phyloP scores from a whole-genome alignment of 2,329 filamentous ascomycete genomes.

The Colletotrichum gloeosporioides region DNA sequence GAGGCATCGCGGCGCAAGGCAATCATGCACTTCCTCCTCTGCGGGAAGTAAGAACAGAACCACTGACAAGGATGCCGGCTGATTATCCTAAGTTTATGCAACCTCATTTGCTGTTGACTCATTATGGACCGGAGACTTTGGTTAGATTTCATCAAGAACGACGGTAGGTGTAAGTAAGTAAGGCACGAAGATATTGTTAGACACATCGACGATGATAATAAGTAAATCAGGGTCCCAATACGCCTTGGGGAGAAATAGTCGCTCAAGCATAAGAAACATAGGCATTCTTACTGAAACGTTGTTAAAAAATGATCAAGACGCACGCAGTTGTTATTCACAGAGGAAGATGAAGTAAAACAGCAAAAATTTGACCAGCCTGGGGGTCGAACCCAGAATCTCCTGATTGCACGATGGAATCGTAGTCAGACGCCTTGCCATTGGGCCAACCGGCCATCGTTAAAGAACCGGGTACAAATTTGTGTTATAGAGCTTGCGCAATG shows the following conservation, averaged over 20 bases:
- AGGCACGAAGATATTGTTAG: background rate
- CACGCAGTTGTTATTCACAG: background rate
- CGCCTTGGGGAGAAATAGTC: background rate
- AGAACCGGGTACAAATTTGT: fast-evolving
- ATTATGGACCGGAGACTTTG: background rate
- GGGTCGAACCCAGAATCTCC: slow-evolving; percentile 23
- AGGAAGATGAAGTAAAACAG: background rate
- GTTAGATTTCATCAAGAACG: background rate
- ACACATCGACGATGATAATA: background rate
- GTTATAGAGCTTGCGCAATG: fast-evolving
- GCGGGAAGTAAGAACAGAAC: background rate
- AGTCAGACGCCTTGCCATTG: slow-evolving; percentile 1
- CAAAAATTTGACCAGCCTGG: slow-evolving; percentile 18
- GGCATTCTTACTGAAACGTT: background rate
- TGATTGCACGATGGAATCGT: background rate
- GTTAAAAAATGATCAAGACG: background rate
- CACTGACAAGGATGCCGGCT: background rate
- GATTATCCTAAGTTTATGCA: background rate
- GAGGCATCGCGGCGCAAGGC: background rate
- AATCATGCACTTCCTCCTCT: background rate
- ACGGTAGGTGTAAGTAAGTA: background rate
- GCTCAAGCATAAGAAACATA: background rate
- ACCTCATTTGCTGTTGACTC: background rate
- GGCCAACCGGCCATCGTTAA: background rate
- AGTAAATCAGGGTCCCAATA: background rate